Evolutionary conservation across 2,329 filamentous ascomycete species (phyloP).

Genomic region (Eutypella sp.): DNA sequence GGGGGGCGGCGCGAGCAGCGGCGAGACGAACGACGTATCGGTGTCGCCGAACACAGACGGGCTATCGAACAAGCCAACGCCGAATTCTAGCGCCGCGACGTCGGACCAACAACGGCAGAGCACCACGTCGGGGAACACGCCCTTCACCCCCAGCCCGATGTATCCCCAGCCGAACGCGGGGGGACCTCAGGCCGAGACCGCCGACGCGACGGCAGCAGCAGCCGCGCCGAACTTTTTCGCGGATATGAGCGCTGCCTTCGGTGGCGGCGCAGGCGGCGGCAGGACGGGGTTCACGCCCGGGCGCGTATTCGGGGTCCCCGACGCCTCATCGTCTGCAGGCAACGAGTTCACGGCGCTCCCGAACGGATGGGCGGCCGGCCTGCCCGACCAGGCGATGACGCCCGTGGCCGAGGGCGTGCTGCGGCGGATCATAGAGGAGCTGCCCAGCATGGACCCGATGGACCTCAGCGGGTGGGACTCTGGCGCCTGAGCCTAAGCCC

Average conservation of each 20-base stretch:
- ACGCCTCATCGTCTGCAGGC: conserved; percentile 31
- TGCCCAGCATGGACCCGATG: conserved; percentile 58
- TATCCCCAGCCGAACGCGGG: conserved; percentile 38
- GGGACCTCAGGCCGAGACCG: conserved; percentile 32
- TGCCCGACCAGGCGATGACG: conserved; percentile 44
- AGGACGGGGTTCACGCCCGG: conserved; percentile 29
- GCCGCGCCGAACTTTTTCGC: conserved; percentile 35
- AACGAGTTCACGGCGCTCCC: conserved; percentile 39
- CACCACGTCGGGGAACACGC: conserved; percentile 32
- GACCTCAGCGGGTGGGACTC: conserved; percentile 45
- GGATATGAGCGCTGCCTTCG: conserved; percentile 31
- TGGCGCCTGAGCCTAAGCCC: conserved; percentile 14
- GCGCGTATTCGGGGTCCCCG: conserved; percentile 30
- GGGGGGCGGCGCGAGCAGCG: conserved; percentile 27
- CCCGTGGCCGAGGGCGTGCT: conserved; percentile 54
- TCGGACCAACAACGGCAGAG: conserved; percentile 38
- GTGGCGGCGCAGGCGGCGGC: conserved; percentile 7
- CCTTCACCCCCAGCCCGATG: conserved; percentile 50
- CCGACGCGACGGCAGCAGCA: conserved; percentile 28
- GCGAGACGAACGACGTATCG: conserved; percentile 42
- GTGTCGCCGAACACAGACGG: conserved; percentile 44
- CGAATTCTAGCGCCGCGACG: conserved; percentile 49
- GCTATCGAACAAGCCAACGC: conserved; percentile 52
- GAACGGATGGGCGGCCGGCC: conserved; percentile 43
- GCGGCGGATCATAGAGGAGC: conserved; percentile 48